Conservation (phyloP, 768 basidiomycete genomes). For the Cystoderma amianthinum region DNA sequence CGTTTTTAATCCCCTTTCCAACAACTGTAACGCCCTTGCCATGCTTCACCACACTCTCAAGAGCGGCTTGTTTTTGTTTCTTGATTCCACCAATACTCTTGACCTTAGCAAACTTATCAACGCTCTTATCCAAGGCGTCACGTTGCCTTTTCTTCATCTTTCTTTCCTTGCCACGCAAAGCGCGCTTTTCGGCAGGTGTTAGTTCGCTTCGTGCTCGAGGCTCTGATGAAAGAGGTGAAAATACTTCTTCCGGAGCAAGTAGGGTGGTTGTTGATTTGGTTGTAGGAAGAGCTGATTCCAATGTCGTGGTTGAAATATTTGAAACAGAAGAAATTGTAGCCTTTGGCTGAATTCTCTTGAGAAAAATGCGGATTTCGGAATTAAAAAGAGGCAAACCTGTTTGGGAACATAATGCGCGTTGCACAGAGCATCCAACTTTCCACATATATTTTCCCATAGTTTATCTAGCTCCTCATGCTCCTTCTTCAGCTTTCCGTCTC, state of each 20-base stretch:
- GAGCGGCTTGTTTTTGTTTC: slow-evolving; percentile 79
- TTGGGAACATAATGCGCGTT: slow-evolving; percentile 96
- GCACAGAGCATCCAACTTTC: slow-evolving; percentile 88
- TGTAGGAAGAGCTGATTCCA: slow-evolving; percentile 91
- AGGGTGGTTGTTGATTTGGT: slow-evolving; percentile 67
- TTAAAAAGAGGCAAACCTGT: slow-evolving; percentile 40
- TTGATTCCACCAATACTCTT: slow-evolving; percentile 51
- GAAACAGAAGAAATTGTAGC: slow-evolving; percentile 78
- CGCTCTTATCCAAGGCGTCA: slow-evolving; percentile 54
- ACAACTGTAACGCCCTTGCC: slow-evolving; percentile 86
- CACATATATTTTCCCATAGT: slow-evolving; percentile 79
- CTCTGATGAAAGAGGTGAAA: slow-evolving; percentile 48
- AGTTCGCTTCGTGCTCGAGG: slow-evolving; percentile 71
- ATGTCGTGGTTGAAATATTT: slow-evolving; percentile 71
- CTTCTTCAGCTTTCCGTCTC: slow-evolving; percentile 82
- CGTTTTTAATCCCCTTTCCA: slow-evolving; percentile 58
- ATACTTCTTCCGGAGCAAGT: slow-evolving; percentile 92
- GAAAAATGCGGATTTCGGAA: not conserved
- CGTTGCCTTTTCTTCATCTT: slow-evolving; percentile 67
- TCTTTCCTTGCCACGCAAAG: slow-evolving; percentile 58
- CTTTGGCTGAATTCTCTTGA: slow-evolving; percentile 58
- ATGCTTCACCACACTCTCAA: slow-evolving; percentile 76
- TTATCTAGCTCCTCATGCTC: slow-evolving; percentile 85
- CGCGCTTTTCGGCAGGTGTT: slow-evolving; percentile 77
- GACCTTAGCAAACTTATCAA: slow-evolving; percentile 55